Conservation (phyloP, 192 early-diverging fungal species). For the Coemansia sp. region DNA sequence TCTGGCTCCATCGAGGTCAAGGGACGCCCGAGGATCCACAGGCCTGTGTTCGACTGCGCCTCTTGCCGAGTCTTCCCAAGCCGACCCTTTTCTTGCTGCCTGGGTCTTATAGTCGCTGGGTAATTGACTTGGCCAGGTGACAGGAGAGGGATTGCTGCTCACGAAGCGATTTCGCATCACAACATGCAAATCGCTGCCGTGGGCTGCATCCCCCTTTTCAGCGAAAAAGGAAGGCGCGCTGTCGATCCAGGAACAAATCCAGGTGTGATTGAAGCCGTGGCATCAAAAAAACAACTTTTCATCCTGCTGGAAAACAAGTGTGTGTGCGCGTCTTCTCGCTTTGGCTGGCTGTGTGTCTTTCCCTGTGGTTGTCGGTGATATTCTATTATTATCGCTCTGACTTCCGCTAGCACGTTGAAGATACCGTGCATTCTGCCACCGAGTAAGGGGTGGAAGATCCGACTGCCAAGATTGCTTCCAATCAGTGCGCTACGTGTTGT, state of each 20-base stretch:
- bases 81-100: not conserved
- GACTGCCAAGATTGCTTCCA: not conserved
- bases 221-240: not conserved
- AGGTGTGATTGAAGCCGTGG: not conserved
- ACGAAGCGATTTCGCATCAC: constrained; percentile 1
- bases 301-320: not conserved
- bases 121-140: not conserved
- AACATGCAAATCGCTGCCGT: constrained; percentile 5
- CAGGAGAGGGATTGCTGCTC: not conserved
- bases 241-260: constrained; percentile 5
- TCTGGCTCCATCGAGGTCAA: not conserved
- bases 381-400: not conserved
- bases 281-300: constrained; percentile 4
- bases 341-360: not conserved
- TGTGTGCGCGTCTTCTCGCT: not conserved
- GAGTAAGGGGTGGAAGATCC: not conserved
- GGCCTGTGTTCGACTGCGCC: not conserved
- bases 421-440: not conserved
- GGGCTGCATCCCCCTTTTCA: not conserved
- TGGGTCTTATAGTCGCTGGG: not conserved
- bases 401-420: not conserved
- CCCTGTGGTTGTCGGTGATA: not conserved
- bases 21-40: not conserved
- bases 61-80: not conserved
- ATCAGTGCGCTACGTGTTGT: not conserved